These are phyloP conservation scores for Hsuehochloa calcarea DNA, from an alignment of 176 grass and related monocot species.

Conservation along the genomic window DNA sequence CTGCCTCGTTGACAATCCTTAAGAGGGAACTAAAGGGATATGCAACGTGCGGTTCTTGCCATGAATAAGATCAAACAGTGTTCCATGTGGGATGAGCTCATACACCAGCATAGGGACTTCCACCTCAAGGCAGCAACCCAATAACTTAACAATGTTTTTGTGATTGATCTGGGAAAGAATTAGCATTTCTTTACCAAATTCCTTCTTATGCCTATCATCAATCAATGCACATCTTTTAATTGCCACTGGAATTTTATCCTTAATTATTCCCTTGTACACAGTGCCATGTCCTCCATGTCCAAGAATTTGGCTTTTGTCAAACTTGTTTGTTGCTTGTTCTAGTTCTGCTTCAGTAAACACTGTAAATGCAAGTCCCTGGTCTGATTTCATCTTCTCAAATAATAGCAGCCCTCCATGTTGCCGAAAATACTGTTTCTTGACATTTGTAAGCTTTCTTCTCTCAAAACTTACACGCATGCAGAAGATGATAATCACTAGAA, in stretches of 20 bases:
- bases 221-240: conserved; percentile 8
- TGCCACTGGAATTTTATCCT: background rate
- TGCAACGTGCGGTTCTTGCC: background rate
- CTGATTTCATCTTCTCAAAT: conserved; percentile 29
- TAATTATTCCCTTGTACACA: conserved; percentile 12
- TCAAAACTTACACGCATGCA: background rate
- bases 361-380: conserved; percentile 9
- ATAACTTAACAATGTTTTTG: conserved; percentile 22
- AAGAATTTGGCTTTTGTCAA: conserved; percentile 11
- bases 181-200: conserved; percentile 25
- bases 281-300: conserved; percentile 25
- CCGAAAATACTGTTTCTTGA: conserved; percentile 12
- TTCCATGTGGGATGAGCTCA: background rate
- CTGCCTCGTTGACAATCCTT: background rate
- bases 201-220: conserved; percentile 21
- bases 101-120: background rate
- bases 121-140: conserved; percentile 23
- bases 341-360: conserved; percentile 13
- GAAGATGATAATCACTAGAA: background rate
- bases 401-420: background rate
- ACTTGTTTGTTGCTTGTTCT: conserved; percentile 2
- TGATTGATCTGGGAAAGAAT: conserved; percentile 17
- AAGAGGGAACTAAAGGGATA: conserved; percentile 10
- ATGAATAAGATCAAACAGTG: conserved; percentile 21
- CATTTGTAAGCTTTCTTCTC: conserved; percentile 3